phyloP scores from a whole-genome alignment of 192 early-diverging fungal genomes.

The Rhizophlyctis rosea region DNA sequence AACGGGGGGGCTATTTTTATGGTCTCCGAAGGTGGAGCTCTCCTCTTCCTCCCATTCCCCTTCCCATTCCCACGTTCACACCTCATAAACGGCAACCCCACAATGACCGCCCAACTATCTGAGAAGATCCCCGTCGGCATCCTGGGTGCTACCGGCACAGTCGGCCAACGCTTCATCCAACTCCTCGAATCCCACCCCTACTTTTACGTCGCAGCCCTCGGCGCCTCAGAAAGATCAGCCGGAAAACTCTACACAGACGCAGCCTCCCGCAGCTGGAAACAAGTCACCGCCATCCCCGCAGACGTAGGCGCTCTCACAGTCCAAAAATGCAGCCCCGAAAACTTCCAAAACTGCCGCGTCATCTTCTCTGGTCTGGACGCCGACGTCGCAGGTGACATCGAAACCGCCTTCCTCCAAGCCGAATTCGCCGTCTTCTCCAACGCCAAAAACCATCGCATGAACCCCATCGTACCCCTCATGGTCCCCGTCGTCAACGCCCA shows the following conservation, averaged over 20 bases:
- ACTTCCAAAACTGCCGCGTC: slow-evolving; percentile 79
- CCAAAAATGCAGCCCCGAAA: slow-evolving; percentile 64
- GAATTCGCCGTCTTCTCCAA: slow-evolving; percentile 93
- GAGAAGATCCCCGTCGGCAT: slow-evolving; percentile 72
- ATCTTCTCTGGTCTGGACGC: slow-evolving; percentile 96
- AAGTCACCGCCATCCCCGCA: slow-evolving; percentile 70
- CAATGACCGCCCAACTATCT: too few relatives aligned
- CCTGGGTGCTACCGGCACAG: slow-evolving; percentile 96
- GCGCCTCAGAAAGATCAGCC: slow-evolving; percentile 86
- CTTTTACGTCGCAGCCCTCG: slow-evolving; percentile 83
- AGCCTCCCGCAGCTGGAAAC: slow-evolving; percentile 78
- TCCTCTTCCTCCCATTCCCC: too few relatives aligned
- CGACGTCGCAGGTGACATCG: slow-evolving; percentile 91
- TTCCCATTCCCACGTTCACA: too few relatives aligned
- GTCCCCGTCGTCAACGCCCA: slow-evolving; percentile 90
- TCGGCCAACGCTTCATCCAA: slow-evolving; percentile 95
- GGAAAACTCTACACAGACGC: slow-evolving; percentile 81
- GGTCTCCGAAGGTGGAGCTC: too few relatives aligned
- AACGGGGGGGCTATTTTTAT: too few relatives aligned
- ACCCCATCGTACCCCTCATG: slow-evolving; percentile 83
- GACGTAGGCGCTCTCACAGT: slow-evolving; percentile 57
- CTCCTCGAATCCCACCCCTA: slow-evolving; percentile 82
- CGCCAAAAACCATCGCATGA: slow-evolving; percentile 94
- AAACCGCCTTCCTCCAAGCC: slow-evolving; percentile 81
- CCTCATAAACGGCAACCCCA: too few relatives aligned